phyloP scores from a whole-genome alignment of 116 monocot species.

The Trichopus zeylanicus region DNA sequence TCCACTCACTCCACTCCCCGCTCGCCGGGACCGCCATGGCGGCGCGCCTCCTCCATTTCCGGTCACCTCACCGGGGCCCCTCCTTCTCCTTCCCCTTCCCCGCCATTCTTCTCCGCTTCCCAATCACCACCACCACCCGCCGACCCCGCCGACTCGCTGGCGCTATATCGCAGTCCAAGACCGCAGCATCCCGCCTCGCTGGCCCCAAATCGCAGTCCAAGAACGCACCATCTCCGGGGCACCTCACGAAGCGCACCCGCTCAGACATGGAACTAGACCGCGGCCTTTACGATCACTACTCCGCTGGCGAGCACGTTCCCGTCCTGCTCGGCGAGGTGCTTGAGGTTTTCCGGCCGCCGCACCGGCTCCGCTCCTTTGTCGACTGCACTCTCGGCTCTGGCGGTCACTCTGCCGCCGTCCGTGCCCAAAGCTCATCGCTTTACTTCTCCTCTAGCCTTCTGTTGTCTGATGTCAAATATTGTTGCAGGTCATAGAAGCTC shows the following conservation, averaged over 20 bases:
- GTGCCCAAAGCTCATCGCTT: not conserved
- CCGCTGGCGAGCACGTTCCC: conserved; percentile 39
- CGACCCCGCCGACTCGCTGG: no score
- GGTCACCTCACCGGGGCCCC: no score
- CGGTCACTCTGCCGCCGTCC: conserved; percentile 73
- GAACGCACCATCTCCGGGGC: not conserved
- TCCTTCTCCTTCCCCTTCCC: no score
- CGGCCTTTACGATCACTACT: conserved; percentile 26
- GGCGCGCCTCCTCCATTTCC: no score
- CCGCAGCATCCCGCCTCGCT: no score
- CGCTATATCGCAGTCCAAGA: no score
- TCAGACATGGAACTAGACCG: conserved; percentile 29
- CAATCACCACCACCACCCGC: no score
- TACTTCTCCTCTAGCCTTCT: not conserved
- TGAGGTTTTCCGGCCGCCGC: conserved; percentile 28
- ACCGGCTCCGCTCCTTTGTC: conserved; percentile 69
- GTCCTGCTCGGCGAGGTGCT: conserved; percentile 90
- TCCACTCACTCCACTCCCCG: no score
- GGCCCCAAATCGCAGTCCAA: no score
- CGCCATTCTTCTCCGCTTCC: no score
- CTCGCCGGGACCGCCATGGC: no score
- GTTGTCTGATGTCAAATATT: no score
- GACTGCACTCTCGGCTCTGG: conserved; percentile 96
- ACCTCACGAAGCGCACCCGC: conserved; percentile 34
- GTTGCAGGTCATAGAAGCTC: conserved; percentile 56